These are phyloP conservation scores for Blumeria graminis DNA, from an alignment of 2,329 filamentous ascomycete species.

Conservation along the genomic window DNA sequence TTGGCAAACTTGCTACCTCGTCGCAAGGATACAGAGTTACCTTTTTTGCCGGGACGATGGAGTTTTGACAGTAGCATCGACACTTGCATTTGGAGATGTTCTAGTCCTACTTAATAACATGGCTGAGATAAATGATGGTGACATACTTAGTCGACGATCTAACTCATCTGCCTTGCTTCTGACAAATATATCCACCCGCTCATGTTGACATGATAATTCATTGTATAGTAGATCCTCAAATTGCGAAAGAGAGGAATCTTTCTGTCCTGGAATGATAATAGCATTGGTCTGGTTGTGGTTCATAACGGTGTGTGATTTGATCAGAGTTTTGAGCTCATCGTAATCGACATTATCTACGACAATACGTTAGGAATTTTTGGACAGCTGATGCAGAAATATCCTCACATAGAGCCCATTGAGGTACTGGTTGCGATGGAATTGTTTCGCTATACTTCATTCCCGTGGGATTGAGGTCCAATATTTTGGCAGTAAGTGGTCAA, in stretches of 20 bases:
- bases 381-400: slow-evolving; percentile 5
- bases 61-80: slow-evolving; percentile 10
- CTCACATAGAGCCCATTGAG: slow-evolving; percentile 57
- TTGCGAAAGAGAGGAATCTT: slow-evolving; percentile 28
- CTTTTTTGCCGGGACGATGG: slow-evolving; percentile 5
- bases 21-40: slow-evolving; percentile 10
- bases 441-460: slow-evolving; percentile 56
- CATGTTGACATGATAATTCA: slow-evolving; percentile 50
- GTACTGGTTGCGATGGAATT: slow-evolving; percentile 51
- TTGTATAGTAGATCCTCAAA: slow-evolving; percentile 51
- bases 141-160: slow-evolving; percentile 38
- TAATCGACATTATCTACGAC: slow-evolving; percentile 62
- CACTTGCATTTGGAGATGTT: slow-evolving; percentile 9
- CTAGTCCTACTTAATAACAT: slow-evolving; percentile 2
- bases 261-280: slow-evolving; percentile 39
- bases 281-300: slow-evolving; percentile 45
- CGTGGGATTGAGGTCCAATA: background rate
- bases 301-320: slow-evolving; percentile 55
- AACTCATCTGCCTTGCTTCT: slow-evolving; percentile 62
- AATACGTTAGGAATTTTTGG: slow-evolving; percentile 2
- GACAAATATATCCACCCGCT: slow-evolving; percentile 56
- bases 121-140: background rate
- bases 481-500: background rate
- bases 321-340: slow-evolving; percentile 63
- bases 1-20: slow-evolving; percentile 11